Evolutionary conservation across 2,329 filamentous ascomycete species (phyloP).

Genomic region (Dothidotthia symphoricarpi): DNA sequence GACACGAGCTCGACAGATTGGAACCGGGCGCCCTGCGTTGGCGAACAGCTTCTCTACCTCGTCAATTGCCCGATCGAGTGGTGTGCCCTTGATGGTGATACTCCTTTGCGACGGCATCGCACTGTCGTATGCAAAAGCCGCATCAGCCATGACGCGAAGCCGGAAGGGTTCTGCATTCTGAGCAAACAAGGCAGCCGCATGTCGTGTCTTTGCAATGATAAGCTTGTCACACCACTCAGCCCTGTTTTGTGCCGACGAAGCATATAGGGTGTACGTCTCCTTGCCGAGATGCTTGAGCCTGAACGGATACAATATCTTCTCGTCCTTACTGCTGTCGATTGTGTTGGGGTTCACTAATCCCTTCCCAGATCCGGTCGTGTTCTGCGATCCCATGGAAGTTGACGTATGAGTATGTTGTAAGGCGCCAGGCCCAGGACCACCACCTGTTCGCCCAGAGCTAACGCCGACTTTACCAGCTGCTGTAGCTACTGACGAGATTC

Average conservation of each 20-base stretch:
- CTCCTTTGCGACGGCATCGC: constrained; percentile 54
- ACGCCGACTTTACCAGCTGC: constrained; percentile 38
- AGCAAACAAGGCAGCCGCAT: constrained; percentile 81
- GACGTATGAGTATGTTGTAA: constrained; percentile 68
- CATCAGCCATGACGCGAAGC: constrained; percentile 86
- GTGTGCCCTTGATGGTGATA: constrained; percentile 84
- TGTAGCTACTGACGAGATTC: constrained; percentile 61
- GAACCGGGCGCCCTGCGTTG: constrained; percentile 64
- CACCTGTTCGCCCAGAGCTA: constrained; percentile 51
- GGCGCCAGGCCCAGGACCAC: constrained; percentile 48
- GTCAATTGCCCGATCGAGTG: constrained; percentile 83
- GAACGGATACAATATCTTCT: constrained; percentile 85
- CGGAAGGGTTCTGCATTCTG: constrained; percentile 97
- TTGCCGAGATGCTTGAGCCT: constrained; percentile 92
- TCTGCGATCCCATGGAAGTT: constrained; percentile 54
- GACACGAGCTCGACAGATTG: constrained; percentile 80
- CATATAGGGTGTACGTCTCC: constrained; percentile 88
- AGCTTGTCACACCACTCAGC: constrained; percentile 92
- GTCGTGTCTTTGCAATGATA: constrained; percentile 88
- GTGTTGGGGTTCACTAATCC: constrained; percentile 49
- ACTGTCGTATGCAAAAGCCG: constrained; percentile 80
- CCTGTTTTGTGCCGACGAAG: constrained; percentile 69
- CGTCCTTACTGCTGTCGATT: constrained; percentile 62
- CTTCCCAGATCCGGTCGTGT: constrained; percentile 53
- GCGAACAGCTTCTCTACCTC: constrained; percentile 78